Conservation (phyloP, 2,329 filamentous ascomycete genomes). For the Cylindrodendrum hubeiense region DNA sequence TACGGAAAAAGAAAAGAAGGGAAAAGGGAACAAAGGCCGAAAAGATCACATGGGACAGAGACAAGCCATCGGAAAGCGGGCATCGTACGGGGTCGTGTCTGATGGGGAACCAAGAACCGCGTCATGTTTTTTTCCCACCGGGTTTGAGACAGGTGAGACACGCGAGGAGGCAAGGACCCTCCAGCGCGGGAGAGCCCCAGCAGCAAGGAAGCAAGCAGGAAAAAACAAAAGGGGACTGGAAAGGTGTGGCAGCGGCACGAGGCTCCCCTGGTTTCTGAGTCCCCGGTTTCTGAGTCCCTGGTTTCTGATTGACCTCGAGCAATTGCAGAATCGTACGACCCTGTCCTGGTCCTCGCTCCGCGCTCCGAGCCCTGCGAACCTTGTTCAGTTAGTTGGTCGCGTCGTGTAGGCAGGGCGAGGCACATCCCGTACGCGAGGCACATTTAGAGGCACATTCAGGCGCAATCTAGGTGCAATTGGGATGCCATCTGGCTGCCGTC, state of each 20-base stretch:
- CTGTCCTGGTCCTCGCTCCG: not conserved
- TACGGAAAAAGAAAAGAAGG: not conserved
- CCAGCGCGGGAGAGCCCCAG: not conserved
- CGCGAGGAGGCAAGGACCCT: not conserved
- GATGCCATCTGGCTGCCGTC: too few species aligned
- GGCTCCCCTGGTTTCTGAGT: not conserved
- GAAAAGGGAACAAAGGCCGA: not conserved
- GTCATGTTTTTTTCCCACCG: not conserved
- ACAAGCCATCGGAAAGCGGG: not conserved
- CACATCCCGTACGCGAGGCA: not conserved
- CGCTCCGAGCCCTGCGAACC: not conserved
- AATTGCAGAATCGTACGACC: not conserved
- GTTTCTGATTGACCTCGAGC: not conserved
- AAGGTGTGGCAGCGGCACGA: not conserved
- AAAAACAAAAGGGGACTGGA: not conserved
- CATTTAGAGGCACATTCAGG: not conserved
- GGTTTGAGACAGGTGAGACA: slow-evolving; percentile 16
- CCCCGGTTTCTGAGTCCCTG: not conserved
- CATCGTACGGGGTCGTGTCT: not conserved
- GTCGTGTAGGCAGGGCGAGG: not conserved
- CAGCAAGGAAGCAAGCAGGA: not conserved
- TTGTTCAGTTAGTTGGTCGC: not conserved
- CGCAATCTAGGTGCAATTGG: too few species aligned
- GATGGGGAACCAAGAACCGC: slow-evolving; percentile 8
- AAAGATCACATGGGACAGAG: not conserved